phyloP scores from a whole-genome alignment of 1,139 yeast species.

The Geotrichum carabidarum region DNA sequence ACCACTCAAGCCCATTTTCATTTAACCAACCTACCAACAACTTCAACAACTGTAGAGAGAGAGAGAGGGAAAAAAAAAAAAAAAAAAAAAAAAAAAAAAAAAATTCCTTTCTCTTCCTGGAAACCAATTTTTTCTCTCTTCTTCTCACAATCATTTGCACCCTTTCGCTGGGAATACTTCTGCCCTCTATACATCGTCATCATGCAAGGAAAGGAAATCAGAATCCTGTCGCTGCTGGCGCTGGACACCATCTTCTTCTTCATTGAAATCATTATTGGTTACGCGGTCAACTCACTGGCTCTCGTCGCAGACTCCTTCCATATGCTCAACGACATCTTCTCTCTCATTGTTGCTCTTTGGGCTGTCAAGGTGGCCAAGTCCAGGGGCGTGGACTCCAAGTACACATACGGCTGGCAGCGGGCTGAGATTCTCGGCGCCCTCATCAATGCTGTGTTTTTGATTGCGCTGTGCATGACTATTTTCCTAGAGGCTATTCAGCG shows the following conservation, averaged over 20 bases:
- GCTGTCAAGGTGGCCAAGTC: constrained; percentile 87
- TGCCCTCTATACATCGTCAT: neutral
- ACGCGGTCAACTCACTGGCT: constrained; percentile 86
- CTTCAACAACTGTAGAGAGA: neutral
- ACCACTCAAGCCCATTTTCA: no score
- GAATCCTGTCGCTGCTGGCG: constrained; percentile 66
- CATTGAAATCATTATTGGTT: constrained; percentile 74
- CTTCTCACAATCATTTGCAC: neutral
- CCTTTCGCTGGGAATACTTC: neutral
- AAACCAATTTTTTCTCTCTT: neutral
- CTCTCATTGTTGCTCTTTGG: constrained; percentile 89
- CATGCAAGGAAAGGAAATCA: constrained; percentile 55
- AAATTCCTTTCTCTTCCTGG: neutral
- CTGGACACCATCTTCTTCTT: constrained; percentile 82
- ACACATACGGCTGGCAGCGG: constrained; percentile 94
- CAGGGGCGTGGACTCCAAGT: constrained; percentile 76
- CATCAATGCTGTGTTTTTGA: constrained; percentile 83
- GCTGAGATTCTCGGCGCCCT: constrained; percentile 96
- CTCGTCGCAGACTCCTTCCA: constrained; percentile 94
- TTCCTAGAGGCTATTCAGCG: constrained; percentile 90
- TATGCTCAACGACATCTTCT: constrained; percentile 91
- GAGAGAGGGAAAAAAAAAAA: neutral
- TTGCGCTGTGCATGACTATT: constrained; percentile 89
- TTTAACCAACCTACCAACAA: neutral
- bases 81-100: neutral